Evolutionary conservation across 176 grass and related monocot species (phyloP).

Genomic region (Elymus sibiricus): DNA sequence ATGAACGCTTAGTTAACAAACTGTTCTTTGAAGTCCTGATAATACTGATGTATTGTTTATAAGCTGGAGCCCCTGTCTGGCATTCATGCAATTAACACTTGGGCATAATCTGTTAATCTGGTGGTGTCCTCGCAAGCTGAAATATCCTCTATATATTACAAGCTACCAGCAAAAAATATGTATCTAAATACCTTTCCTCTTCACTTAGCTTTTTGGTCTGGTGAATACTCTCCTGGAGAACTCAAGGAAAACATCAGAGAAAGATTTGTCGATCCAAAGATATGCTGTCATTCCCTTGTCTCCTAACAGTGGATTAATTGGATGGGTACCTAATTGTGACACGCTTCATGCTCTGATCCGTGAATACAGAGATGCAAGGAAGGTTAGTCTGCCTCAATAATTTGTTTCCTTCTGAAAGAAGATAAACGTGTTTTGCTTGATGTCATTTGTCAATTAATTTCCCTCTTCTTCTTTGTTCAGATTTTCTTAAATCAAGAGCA

Average conservation of each 20-base stretch:
- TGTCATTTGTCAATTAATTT: slow-evolving; percentile 9
- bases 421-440: not conserved
- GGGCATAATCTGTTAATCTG: not conserved
- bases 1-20: not conserved
- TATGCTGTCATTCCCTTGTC: slow-evolving; percentile 97
- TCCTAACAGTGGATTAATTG: slow-evolving; percentile 97
- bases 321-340: slow-evolving; percentile 95
- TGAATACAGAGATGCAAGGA: slow-evolving; percentile 97
- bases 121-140: slow-evolving; percentile 4
- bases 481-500: slow-evolving; percentile 99
- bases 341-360: slow-evolving; percentile 90
- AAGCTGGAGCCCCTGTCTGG: not conserved
- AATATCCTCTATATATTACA: slow-evolving; percentile 16
- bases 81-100: not conserved
- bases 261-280: slow-evolving; percentile 95
- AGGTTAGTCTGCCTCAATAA: slow-evolving; percentile 56
- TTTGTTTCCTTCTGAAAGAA: slow-evolving; percentile 21
- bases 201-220: slow-evolving; percentile 83
- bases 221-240: slow-evolving; percentile 97
- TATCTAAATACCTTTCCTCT: slow-evolving; percentile 25
- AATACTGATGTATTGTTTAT: not conserved
- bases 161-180: not conserved
- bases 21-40: not conserved
- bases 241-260: slow-evolving; percentile 85
- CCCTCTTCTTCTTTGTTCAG: slow-evolving; percentile 45